Conservation (phyloP, 169 alveolate species). For the Perkinsus chesapeaki region DNA sequence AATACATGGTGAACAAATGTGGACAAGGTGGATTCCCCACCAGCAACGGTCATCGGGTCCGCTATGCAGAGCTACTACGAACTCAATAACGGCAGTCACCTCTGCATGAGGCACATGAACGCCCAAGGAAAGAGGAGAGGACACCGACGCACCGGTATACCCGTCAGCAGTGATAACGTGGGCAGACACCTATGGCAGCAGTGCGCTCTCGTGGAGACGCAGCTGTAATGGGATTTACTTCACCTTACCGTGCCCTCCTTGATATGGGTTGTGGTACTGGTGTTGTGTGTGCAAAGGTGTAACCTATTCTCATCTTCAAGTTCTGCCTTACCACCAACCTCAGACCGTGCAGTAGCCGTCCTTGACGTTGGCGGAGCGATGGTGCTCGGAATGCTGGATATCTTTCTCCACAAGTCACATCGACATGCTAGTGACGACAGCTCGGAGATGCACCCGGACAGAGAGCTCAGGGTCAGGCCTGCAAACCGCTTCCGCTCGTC, state of each 20-base stretch:
- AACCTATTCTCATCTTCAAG: not conserved
- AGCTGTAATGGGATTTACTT: not conserved
- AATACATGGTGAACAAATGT: not conserved
- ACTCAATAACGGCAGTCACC: not conserved
- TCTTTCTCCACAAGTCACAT: not conserved
- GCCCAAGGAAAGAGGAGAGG: not conserved
- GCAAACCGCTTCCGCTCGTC: not conserved
- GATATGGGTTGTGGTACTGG: not conserved
- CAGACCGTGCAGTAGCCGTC: not conserved
- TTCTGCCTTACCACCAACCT: not conserved
- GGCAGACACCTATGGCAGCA: not conserved
- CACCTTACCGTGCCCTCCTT: not conserved
- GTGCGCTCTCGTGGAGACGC: too few species aligned
- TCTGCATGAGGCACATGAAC: not conserved
- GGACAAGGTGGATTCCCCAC: not conserved
- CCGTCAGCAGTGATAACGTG: not conserved
- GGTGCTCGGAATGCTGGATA: not conserved
- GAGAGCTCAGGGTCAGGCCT: not conserved
- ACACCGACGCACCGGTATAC: not conserved
- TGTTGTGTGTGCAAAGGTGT: not conserved
- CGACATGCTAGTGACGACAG: not conserved
- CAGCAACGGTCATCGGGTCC: not conserved
- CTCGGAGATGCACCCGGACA: not conserved
- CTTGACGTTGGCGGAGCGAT: not conserved
- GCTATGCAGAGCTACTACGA: not conserved